Conservation (phyloP, 495 filamentous ascomycete species). For the Penicillium crystallinum region DNA sequence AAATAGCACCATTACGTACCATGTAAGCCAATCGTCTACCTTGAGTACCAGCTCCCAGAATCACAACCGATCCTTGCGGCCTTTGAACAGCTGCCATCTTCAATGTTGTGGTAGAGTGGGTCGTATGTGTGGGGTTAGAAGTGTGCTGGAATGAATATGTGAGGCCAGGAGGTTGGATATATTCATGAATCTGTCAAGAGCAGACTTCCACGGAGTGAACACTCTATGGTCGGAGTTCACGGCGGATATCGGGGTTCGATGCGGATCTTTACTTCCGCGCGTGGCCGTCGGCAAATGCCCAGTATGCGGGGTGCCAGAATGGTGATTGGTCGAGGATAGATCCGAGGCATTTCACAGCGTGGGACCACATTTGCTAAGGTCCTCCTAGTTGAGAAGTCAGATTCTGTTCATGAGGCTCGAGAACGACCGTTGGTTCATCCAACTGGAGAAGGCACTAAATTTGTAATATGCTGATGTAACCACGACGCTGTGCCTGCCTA, state of each 20-base stretch:
- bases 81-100: neutral
- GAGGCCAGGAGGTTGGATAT: too few relatives aligned
- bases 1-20: constrained; percentile 15
- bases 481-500: too few relatives aligned
- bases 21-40: constrained; percentile 36
- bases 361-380: neutral
- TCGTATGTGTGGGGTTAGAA: neutral
- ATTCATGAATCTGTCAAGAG: too few relatives aligned
- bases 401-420: too few relatives aligned
- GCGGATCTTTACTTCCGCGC: neutral
- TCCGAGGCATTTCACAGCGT: neutral
- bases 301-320: neutral
- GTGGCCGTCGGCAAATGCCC: neutral
- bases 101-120: neutral
- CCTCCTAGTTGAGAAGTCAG: too few relatives aligned
- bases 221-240: neutral
- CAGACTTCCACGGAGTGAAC: too few relatives aligned
- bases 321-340: neutral
- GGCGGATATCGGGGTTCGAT: neutral
- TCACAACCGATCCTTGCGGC: constrained; percentile 13
- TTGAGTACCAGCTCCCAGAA: constrained; percentile 37
- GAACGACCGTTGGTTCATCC: too few relatives aligned
- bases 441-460: too few relatives aligned
- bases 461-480: too few relatives aligned
- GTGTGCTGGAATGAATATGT: neutral